These are phyloP conservation scores for Jatropha podagrica DNA, from an alignment of 441 rosid species.

Conservation along the genomic window DNA sequence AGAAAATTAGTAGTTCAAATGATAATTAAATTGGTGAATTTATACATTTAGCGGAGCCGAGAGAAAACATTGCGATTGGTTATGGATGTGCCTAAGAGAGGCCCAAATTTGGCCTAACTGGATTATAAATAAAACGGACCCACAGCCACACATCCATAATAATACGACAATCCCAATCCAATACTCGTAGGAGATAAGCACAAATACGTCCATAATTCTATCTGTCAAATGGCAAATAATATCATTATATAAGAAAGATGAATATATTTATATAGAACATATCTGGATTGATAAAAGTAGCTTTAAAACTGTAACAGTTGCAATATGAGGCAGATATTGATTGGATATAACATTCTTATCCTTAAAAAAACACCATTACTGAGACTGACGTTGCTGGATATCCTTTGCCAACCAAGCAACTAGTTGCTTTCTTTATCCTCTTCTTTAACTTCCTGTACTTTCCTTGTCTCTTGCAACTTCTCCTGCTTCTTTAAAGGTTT, in stretches of 20 bases:
- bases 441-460: not conserved
- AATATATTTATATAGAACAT: not conserved
- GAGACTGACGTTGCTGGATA: not conserved
- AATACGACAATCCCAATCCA: not conserved
- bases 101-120: slow-evolving; percentile 19
- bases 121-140: slow-evolving; percentile 13
- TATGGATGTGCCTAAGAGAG: no score
- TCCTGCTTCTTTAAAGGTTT: not conserved
- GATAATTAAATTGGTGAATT: no score
- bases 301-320: slow-evolving; percentile 8
- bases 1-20: no score
- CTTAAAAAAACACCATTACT: slow-evolving; percentile 15
- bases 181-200: slow-evolving; percentile 17
- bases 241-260: not conserved
- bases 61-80: no score
- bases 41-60: no score
- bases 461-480: not conserved
- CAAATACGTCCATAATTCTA: not conserved
- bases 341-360: slow-evolving; percentile 30
- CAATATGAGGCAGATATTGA: not conserved
- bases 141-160: slow-evolving; percentile 2
- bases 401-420: slow-evolving; percentile 17
- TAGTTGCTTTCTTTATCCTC: not conserved
- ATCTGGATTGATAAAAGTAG: not conserved
- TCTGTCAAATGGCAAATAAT: not conserved